phyloP scores from a whole-genome alignment of 23 red algal genomes.

The Chondrus crispus region DNA sequence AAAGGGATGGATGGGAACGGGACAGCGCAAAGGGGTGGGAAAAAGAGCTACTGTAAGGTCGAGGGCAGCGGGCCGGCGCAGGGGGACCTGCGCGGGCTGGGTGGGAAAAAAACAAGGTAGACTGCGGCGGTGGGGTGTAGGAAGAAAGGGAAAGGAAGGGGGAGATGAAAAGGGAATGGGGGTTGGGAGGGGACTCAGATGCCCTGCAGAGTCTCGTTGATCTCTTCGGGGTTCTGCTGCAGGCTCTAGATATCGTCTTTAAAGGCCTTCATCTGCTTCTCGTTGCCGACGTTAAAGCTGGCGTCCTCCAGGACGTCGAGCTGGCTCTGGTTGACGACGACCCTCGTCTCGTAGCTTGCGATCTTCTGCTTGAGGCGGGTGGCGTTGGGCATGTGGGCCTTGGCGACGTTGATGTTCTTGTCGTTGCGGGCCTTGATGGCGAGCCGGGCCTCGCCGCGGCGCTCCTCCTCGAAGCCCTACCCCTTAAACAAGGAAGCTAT shows the following conservation, averaged over 20 bases:
- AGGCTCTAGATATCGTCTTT: background rate
- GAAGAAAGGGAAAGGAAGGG: too few species aligned
- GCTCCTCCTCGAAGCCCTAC: constrained; percentile 49
- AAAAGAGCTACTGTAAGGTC: too few species aligned
- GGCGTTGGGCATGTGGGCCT: constrained; percentile 8
- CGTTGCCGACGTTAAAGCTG: background rate
- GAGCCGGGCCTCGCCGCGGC: constrained; percentile 22
- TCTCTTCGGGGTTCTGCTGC: constrained; percentile 20
- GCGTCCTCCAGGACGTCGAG: constrained; percentile 36
- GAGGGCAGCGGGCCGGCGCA: too few species aligned
- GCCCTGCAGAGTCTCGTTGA: constrained; percentile 35
- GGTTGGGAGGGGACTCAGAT: too few species aligned
- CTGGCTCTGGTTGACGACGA: constrained; percentile 15
- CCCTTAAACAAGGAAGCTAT: too few species aligned
- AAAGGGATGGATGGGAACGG: too few species aligned
- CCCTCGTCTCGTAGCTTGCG: constrained; percentile 15
- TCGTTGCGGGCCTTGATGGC: constrained; percentile 6
- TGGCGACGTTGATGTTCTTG: constrained; percentile 29
- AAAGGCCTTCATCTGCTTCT: constrained; percentile 16
- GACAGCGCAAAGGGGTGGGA: too few species aligned
- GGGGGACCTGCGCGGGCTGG: too few species aligned
- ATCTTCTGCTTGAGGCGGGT: constrained; percentile 41
- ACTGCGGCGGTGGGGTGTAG: too few species aligned
- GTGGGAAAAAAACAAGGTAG: too few species aligned
- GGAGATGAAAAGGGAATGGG: too few species aligned